Percentiles rank a stretch among this genome's conserved stretches.
These are phyloP conservation scores for Crucibulum parvulum DNA, from an alignment of 1,284 basidiomycete species.

Conservation along the genomic window DNA sequence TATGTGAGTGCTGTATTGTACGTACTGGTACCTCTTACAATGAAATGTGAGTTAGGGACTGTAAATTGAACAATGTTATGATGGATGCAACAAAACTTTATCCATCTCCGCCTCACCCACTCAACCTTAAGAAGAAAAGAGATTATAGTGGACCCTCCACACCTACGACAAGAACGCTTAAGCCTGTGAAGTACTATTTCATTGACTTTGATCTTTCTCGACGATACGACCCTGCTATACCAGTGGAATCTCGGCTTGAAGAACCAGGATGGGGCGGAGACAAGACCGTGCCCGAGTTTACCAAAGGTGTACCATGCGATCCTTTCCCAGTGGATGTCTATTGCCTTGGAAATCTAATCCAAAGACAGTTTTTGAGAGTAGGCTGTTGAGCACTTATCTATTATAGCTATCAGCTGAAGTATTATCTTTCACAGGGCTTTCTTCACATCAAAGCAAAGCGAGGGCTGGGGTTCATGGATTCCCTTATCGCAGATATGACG, in stretches of 20 bases:
- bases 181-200: conserved; percentile 15
- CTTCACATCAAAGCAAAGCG: not conserved
- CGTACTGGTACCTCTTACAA: conserved; percentile 6
- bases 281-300: conserved; percentile 15
- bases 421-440: too few relatives aligned
- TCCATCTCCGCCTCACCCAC: conserved; percentile 30
- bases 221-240: conserved; percentile 6
- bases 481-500: not conserved
- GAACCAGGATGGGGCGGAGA: conserved; percentile 12
- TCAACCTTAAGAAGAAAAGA: conserved; percentile 3
- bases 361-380: not conserved
- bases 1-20: conserved; percentile 3
- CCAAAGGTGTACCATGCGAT: conserved; percentile 4
- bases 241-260: not conserved
- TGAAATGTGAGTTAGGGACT: conserved; percentile 23
- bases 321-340: conserved; percentile 29
- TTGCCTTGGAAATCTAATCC: conserved; percentile 23
- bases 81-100: conserved; percentile 30
- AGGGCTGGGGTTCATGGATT: not conserved
- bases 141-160: conserved; percentile 1
- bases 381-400: not conserved
- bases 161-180: conserved; percentile 10
- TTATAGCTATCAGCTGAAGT: too few relatives aligned
- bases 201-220: conserved; percentile 18
- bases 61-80: conserved; percentile 27